Evolutionary conservation across 2,329 filamentous ascomycete genomes (phyloP), one percentile per base, ranked within the genome.

Genomic region (Didymella glomerata): DNA sequence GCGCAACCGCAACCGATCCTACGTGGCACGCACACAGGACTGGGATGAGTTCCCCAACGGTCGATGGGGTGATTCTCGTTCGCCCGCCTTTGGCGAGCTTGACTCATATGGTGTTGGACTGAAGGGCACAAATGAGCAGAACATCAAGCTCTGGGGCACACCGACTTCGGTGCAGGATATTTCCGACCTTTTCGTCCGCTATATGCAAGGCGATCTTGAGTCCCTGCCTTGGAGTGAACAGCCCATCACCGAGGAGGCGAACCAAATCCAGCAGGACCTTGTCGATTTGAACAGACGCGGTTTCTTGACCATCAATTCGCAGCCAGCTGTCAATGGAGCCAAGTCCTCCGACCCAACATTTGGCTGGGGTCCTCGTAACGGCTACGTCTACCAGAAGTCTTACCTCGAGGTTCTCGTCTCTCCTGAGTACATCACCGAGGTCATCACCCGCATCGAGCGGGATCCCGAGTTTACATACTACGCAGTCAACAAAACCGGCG

Each of bases 41-140:
- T 99, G 95, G 95, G 95, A 99, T 71, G 95, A 99, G 77, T 99
- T 97, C 71, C 95, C 95, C 55, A 99, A 99, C 82, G 95, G 95
- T 46, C 90, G 95, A 78, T 99, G 95, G 95, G 96, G 95, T 79
- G 95, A 99, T 78, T 94, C 93, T 51, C 87, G 95, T 65, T 98
- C 94, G 58, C 95, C 95, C 61, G 95, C 95, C 49, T 99, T 97
- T 73, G 95, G 95, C 71, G 93, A 97, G 78, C 83, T 98, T 51
- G 94, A 98, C 78, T 89, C 92, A 9, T 98, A 99, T 73, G 94
- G 93, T 42, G 92, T 98, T 69, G 93, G 93, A 44, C 80, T 99
- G 69, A 96, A 94, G 67, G 95, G 95, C 28, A 96, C 92, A 50
- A 99, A 97, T 75, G 93, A 97, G 79, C 90, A 94, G 70, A 98